Evolutionary conservation across 768 basidiomycete species (phyloP).

Genomic region (Psilocybe sp.): DNA sequence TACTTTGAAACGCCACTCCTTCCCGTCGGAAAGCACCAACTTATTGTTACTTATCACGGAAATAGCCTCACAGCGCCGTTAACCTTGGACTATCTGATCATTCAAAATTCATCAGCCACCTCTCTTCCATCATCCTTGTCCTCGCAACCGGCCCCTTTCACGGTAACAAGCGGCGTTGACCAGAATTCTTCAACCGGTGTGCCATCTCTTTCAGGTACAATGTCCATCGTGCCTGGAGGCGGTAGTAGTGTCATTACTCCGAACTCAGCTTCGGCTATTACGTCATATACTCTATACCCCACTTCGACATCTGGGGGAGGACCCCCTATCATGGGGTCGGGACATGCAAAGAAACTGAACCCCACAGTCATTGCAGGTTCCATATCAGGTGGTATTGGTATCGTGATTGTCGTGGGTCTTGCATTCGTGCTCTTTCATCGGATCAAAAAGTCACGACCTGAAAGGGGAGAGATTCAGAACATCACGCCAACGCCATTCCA

Average conservation of each 20-base stretch:
- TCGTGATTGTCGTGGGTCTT: constrained; percentile 10
- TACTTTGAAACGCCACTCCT: constrained; percentile 22
- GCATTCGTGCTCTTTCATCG: constrained; percentile 12
- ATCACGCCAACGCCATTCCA: too few relatives aligned
- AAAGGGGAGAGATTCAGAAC: neutral
- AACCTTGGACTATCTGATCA: constrained; percentile 20
- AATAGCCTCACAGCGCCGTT: constrained; percentile 19
- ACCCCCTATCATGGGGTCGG: neutral
- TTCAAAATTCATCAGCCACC: constrained; percentile 19
- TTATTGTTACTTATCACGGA: constrained; percentile 21
- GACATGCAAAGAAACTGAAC: neutral
- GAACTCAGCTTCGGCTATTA: too few relatives aligned
- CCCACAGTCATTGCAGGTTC: constrained; percentile 19
- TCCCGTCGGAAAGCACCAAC: constrained; percentile 16
- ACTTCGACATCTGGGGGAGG: too few relatives aligned
- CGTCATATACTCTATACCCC: too few relatives aligned
- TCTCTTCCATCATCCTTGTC: neutral
- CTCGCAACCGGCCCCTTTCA: neutral
- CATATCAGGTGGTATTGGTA: constrained; percentile 17
- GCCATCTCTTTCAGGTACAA: too few relatives aligned
- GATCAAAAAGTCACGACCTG: neutral
- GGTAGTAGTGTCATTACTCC: too few relatives aligned
- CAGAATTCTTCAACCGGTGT: too few relatives aligned
- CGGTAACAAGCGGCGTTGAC: too few relatives aligned
- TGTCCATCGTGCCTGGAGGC: too few relatives aligned